Evolutionary conservation across 2,329 filamentous ascomycete species (phyloP).

Genomic region (Beauveria medogensis): DNA sequence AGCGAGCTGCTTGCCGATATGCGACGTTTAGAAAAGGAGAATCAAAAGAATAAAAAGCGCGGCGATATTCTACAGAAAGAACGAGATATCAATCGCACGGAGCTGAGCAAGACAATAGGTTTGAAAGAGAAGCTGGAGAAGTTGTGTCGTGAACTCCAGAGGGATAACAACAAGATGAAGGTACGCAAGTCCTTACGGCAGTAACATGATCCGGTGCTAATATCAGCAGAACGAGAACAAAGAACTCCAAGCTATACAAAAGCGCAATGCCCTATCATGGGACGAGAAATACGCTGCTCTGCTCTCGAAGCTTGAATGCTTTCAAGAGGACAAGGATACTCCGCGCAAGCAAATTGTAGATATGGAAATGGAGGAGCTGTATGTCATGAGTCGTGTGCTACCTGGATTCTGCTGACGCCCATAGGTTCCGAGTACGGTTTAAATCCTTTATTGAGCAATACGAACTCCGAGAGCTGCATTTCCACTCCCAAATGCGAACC

Average conservation of each 20-base stretch:
- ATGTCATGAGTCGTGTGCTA: slow-evolving; percentile 27
- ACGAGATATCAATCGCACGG: slow-evolving; percentile 80
- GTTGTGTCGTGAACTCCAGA: slow-evolving; percentile 84
- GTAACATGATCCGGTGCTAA: slow-evolving; percentile 16
- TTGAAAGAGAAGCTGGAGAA: slow-evolving; percentile 97
- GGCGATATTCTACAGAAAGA: slow-evolving; percentile 94
- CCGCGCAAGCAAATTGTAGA: slow-evolving; percentile 74
- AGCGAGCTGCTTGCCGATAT: slow-evolving; percentile 88
- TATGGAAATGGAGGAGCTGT: slow-evolving; percentile 85
- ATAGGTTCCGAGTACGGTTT: slow-evolving; percentile 74
- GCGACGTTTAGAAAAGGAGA: slow-evolving; percentile 91
- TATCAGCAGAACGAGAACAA: slow-evolving; percentile 74
- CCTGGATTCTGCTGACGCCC: slow-evolving; percentile 9
- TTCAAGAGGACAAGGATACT: slow-evolving; percentile 78
- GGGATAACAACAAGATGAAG: slow-evolving; percentile 98
- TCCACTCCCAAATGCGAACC: slow-evolving; percentile 81
- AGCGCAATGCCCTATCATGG: slow-evolving; percentile 71
- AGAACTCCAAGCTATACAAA: slow-evolving; percentile 77
- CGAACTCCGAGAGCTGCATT: slow-evolving; percentile 89
- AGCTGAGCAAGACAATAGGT: slow-evolving; percentile 80
- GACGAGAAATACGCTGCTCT: slow-evolving; percentile 78
- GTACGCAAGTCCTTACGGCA: slow-evolving; percentile 36
- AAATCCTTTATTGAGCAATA: slow-evolving; percentile 96
- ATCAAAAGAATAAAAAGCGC: slow-evolving; percentile 91
- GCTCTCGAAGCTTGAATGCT: slow-evolving; percentile 76